Conservation (phyloP, 306 rosid genomes). For the Cucurbita moschata region DNA sequence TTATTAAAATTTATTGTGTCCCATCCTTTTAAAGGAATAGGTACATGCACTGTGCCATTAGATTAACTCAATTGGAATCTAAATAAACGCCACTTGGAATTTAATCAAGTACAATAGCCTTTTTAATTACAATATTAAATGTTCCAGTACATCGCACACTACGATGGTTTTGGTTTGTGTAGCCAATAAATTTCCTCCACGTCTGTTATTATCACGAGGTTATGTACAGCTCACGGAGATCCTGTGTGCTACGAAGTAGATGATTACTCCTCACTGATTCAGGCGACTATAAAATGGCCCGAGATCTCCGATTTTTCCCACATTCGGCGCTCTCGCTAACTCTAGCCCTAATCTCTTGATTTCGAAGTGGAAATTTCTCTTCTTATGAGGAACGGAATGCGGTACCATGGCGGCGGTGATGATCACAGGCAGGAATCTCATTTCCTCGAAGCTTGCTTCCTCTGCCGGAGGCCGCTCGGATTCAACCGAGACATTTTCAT, state of each 20-base stretch:
- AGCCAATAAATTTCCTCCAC: neutral
- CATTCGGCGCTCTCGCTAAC: neutral
- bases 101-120: slow-evolving; percentile 6
- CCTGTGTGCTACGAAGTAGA: neutral
- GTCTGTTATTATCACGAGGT: neutral
- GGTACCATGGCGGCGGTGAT: slow-evolving; percentile 28
- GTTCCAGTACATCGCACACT: neutral
- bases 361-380: neutral
- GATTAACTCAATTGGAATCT: neutral
- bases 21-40: neutral
- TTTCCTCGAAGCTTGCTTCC: slow-evolving; percentile 78
- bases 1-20: neutral
- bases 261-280: neutral
- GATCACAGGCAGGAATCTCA: slow-evolving; percentile 39
- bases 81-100: neutral
- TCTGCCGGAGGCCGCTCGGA: slow-evolving; percentile 64
- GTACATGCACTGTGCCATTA: slow-evolving; percentile 1
- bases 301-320: neutral
- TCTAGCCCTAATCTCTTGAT: neutral
- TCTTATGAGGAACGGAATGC: slow-evolving; percentile 30
- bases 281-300: neutral
- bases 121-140: neutral
- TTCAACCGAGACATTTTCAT: slow-evolving; percentile 67
- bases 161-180: neutral
- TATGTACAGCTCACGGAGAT: neutral